Evolutionary conservation across 768 basidiomycete species (phyloP).

Genomic region (Rickenella mellea): DNA sequence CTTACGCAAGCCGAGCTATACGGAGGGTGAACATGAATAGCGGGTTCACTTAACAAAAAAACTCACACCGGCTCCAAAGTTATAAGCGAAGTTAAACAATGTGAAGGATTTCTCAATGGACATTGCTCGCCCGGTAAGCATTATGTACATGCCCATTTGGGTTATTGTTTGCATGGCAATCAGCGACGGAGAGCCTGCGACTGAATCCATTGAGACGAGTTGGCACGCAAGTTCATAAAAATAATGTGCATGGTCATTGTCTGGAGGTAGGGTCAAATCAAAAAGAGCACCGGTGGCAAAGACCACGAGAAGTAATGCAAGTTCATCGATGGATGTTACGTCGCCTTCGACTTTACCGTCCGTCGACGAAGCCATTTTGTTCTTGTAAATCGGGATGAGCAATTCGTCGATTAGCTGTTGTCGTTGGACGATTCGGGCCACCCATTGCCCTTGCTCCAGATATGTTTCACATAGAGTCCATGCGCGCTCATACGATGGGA

Average conservation of each 20-base stretch:
- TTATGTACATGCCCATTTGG: conserved; percentile 30
- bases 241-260: conserved; percentile 30
- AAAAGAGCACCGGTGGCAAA: conserved; percentile 14
- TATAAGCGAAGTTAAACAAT: conserved; percentile 51
- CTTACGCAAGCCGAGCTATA: conserved; percentile 60
- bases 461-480: conserved; percentile 63
- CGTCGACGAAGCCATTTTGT: conserved; percentile 46
- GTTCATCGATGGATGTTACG: conserved; percentile 45
- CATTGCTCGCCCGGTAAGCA: conserved; percentile 43
- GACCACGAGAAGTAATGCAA: conserved; percentile 14
- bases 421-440: conserved; percentile 52
- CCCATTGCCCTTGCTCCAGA: conserved; percentile 50
- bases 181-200: conserved; percentile 28
- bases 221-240: conserved; percentile 34
- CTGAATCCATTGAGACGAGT: conserved; percentile 27
- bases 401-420: conserved; percentile 66
- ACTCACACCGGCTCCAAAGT: conserved; percentile 46
- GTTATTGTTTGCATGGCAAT: conserved; percentile 31
- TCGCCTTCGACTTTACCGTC: conserved; percentile 59
- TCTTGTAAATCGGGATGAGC: conserved; percentile 54
- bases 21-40: background rate
- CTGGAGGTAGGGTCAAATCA: conserved; percentile 18
- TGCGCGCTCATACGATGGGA: conserved; percentile 51
- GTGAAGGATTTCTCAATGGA: conserved; percentile 71
- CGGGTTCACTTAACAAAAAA: conserved; percentile 13